Evolutionary conservation across 345 rosid species (phyloP).

Genomic region (Eucalyptus cloeziana): DNA sequence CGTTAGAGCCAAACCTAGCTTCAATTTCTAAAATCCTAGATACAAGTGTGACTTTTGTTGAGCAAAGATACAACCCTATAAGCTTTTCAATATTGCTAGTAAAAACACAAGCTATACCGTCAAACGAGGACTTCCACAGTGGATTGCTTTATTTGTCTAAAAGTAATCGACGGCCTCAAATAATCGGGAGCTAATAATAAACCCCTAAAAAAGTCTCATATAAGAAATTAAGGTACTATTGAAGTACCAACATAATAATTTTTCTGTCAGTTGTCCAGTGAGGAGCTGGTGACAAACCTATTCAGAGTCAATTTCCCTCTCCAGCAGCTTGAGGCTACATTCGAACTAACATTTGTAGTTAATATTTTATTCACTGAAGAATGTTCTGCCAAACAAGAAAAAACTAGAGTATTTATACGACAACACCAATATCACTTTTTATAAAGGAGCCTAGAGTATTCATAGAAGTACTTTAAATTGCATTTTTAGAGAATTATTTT

Average conservation of each 20-base stretch:
- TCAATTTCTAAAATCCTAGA: not conserved
- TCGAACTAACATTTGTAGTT: not conserved
- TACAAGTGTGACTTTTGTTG: not conserved
- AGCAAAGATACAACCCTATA: not conserved
- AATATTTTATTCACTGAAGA: not conserved
- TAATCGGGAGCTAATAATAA: not conserved
- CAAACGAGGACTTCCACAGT: not conserved
- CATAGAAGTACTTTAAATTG: not conserved
- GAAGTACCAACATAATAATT: not conserved
- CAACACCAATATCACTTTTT: not conserved
- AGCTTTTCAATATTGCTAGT: not conserved
- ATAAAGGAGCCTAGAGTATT: not conserved
- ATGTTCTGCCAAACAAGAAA: not conserved
- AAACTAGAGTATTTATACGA: not conserved
- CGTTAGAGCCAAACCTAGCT: not conserved
- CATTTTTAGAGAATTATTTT: not conserved
- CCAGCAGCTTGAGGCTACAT: not conserved
- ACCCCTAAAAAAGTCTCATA: not conserved
- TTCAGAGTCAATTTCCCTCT: not conserved
- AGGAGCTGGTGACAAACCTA: not conserved
- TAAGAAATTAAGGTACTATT: not conserved
- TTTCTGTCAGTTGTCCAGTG: not conserved
- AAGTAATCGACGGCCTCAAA: not conserved
- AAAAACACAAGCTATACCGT: not conserved
- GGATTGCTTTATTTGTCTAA: not conserved